Evolutionary conservation across 73 alveolate genomes (phyloP), one percentile per base, ranked within the genome.

Genomic region (Urostyla sp.): DNA sequence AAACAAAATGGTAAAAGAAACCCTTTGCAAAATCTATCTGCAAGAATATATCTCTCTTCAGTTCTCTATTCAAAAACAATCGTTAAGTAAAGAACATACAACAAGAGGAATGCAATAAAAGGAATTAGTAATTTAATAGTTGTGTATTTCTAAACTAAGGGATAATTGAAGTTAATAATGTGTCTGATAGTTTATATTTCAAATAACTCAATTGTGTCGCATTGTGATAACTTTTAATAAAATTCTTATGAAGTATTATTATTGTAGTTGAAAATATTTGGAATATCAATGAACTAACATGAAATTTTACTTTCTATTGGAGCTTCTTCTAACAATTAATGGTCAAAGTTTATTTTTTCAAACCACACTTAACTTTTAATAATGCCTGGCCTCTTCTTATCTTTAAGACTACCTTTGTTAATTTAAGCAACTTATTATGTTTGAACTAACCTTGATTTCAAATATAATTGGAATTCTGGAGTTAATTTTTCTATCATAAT

Each of bases 131-230:
- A 60, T 20, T 45, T 36, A 44, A 21, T 34, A 0, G 30, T 20
- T 0, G 49, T 43, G 24, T 43, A 72, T 32, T 77, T 44, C 58
- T 46, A 26, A 7, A 53, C 89, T 16, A 77, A 45, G 1, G 81
- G 81, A 50, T 69, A 77, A 35, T 46, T 77, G 59, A 32, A 77
- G 34, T 77, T 81, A 2, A 77, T 66, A 44, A 77, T 4, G n/a
- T 72, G 49, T 48, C 57, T 8, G 8, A 77, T 46, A 1, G 67
- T 36, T 56, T 34, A 20, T 0, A 23, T 34, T 0, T 54, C 30
- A 55, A 75, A 75, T 37, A 52, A 57, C 21, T 31, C 69, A 11
- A 51, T 28, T 7, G 54, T n/a, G 4, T 26, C 74, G 21, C 72
- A 56, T 0, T 54, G 69, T 10, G 78, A 26, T 1, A 75, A 67